phyloP scores from a whole-genome alignment of 345 rosid genomes.

The Microcos paniculata region DNA sequence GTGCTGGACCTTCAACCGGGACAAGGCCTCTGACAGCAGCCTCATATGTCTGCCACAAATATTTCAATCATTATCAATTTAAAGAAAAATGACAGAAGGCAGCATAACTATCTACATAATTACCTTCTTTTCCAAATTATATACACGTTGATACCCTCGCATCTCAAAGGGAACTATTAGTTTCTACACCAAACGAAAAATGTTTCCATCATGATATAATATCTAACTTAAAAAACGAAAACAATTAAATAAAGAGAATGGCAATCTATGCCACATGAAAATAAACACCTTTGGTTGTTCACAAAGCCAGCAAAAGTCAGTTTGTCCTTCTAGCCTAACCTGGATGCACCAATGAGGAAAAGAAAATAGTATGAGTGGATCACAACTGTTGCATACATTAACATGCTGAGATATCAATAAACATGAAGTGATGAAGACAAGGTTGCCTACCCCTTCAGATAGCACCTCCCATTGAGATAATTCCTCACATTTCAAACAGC shows the following conservation, averaged over 20 bases:
- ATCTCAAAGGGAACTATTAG: constrained; percentile 89
- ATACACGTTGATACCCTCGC: constrained; percentile 86
- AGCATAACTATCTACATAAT: background rate
- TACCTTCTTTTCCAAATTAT: constrained; percentile 96
- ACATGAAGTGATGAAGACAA: background rate
- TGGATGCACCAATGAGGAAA: constrained; percentile 13
- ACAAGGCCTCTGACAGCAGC: constrained; percentile 82
- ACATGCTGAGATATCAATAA: background rate
- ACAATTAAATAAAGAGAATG: background rate
- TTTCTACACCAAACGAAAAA: constrained; percentile 40
- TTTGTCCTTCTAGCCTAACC: constrained; percentile 91
- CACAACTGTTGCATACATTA: background rate
- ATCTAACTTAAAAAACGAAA: background rate
- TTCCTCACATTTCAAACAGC: constrained; percentile 55
- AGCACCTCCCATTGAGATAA: constrained; percentile 54
- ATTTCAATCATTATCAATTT: background rate
- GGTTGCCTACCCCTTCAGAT: constrained; percentile 51
- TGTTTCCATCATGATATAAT: background rate
- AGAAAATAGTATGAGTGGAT: background rate
- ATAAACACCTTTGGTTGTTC: constrained; percentile 74
- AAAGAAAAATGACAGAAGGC: background rate
- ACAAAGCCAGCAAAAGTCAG: constrained; percentile 93
- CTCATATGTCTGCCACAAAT: constrained; percentile 49
- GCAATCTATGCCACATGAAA: constrained; percentile 8
- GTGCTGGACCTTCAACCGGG: constrained; percentile 45